phyloP scores from a whole-genome alignment of 768 basidiomycete species.

The Trametes meyenii region DNA sequence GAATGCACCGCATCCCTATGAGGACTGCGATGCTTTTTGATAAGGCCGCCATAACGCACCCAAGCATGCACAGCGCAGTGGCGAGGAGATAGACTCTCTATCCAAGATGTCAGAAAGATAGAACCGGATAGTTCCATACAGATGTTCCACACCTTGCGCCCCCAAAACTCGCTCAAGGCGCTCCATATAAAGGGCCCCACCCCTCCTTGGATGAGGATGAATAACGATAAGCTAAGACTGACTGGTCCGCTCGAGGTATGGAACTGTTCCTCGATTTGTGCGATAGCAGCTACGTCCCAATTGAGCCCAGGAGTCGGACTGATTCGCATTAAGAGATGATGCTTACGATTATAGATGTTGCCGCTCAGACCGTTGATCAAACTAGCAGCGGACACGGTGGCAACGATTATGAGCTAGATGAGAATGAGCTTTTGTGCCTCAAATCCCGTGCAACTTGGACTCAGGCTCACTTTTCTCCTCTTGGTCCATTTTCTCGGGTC shows the following conservation, averaged over 20 bases:
- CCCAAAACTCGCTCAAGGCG: constrained; percentile 71
- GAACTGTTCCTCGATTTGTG: constrained; percentile 58
- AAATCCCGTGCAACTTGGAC: neutral
- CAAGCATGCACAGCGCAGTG: constrained; percentile 54
- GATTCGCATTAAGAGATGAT: neutral
- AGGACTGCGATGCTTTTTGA: constrained; percentile 56
- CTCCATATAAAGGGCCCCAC: constrained; percentile 66
- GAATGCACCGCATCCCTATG: constrained; percentile 68
- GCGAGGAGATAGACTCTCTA: constrained; percentile 59
- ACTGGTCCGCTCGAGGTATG: constrained; percentile 62
- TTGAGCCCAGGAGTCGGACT: neutral
- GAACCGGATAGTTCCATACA: neutral
- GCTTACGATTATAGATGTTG: constrained; percentile 65
- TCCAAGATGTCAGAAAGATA: neutral
- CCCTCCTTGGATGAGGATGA: constrained; percentile 68
- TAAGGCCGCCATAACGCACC: constrained; percentile 57
- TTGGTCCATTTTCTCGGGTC: constrained; percentile 30
- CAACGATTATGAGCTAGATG: constrained; percentile 38
- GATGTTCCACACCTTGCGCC: constrained; percentile 56
- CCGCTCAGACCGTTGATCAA: constrained; percentile 59
- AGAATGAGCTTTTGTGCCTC: neutral
- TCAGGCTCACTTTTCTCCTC: constrained; percentile 25
- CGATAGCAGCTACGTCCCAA: constrained; percentile 54
- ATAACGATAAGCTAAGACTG: constrained; percentile 66
- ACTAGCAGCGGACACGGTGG: constrained; percentile 51